Evolutionary conservation across 495 filamentous ascomycete genomes (phyloP), one percentile per base, ranked within the genome.

Genomic region (Poronia punctata): DNA sequence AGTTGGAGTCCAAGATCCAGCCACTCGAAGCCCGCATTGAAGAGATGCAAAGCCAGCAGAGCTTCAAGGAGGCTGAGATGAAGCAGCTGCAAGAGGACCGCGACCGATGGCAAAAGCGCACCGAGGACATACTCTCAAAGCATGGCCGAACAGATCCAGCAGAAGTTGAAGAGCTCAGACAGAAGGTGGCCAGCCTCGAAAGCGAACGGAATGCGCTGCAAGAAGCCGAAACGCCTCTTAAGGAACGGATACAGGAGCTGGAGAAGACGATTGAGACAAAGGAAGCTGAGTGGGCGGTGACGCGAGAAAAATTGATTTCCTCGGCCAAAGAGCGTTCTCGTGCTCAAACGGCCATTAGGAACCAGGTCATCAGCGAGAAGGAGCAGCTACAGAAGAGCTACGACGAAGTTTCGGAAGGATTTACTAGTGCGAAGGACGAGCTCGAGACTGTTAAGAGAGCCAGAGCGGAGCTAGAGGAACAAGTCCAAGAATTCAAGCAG

Each of bases 71-170:
- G 35, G 86, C 81, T 4, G 89, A 99, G 56, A 76, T 93, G 59
- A 82, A 80, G 45, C 71, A 95, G 26, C 65, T 95, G 14, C 81
- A 90, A 43, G 81, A 86, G 43, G 88, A 95, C 56, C 78, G 88
- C 4, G 90, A 97, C 52, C 78, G 80, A 19, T 95, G 89, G 79
- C 88, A 93, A 54, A 86, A 94, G 62, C 80, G 93, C 14, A 86
- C 86, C 9, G 88, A 97, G 53, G 84, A 92, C 42, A 95, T 97
- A 35, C 76, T 98, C 15, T 84, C 87, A 47, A 96, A 95, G 52
- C 95, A 97, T 57, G 88, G 95, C 48, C 85, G 92, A 35, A 80
- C 93, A 18, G 92, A 98, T 55, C 92, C 90, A 11, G 84, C 84
- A 1, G 89, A 95, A 50, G 75, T 95, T 43, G 88, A 97, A 52